Conservation (phyloP, 2,329 filamentous ascomycete species). For the Aspergillus jensenii region DNA sequence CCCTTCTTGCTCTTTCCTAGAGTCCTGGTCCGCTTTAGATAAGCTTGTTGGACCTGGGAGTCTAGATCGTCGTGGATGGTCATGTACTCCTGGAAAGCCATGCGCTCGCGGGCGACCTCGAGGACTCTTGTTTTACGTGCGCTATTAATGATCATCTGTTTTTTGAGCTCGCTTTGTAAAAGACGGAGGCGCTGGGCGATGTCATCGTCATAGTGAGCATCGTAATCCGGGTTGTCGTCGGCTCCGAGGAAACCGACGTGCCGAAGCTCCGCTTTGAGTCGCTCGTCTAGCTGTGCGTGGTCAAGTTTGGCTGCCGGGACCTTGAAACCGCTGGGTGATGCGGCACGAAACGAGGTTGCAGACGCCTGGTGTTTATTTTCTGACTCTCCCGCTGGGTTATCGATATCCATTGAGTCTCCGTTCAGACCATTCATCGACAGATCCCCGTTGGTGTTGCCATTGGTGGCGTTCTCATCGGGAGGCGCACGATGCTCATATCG, state of each 20-base stretch:
- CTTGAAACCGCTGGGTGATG: conserved; percentile 74
- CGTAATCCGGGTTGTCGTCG: conserved; percentile 73
- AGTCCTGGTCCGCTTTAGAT: conserved; percentile 90
- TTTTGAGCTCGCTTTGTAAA: conserved; percentile 77
- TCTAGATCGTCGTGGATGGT: conserved; percentile 97
- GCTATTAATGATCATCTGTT: conserved; percentile 83
- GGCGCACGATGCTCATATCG: conserved; percentile 64
- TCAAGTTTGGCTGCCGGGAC: conserved; percentile 77
- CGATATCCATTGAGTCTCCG: conserved; percentile 51
- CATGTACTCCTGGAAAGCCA: conserved; percentile 95
- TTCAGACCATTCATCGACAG: conserved; percentile 46
- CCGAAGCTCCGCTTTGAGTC: conserved; percentile 84
- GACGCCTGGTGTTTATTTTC: conserved; percentile 56
- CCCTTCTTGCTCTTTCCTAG: conserved; percentile 94
- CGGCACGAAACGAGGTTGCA: conserved; percentile 77
- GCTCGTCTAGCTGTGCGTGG: conserved; percentile 83
- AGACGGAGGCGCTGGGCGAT: conserved; percentile 85
- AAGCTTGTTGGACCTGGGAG: conserved; percentile 89
- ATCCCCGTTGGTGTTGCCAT: conserved; percentile 55
- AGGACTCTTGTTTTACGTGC: conserved; percentile 83
- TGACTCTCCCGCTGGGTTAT: conserved; percentile 44
- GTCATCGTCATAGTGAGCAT: conserved; percentile 89
- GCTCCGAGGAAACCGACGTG: conserved; percentile 83
- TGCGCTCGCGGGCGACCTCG: conserved; percentile 84
- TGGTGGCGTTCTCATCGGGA: conserved; percentile 55